These are phyloP conservation scores for Canariomyces notabilis DNA, from an alignment of 2,329 filamentous ascomycete species.

Conservation along the genomic window DNA sequence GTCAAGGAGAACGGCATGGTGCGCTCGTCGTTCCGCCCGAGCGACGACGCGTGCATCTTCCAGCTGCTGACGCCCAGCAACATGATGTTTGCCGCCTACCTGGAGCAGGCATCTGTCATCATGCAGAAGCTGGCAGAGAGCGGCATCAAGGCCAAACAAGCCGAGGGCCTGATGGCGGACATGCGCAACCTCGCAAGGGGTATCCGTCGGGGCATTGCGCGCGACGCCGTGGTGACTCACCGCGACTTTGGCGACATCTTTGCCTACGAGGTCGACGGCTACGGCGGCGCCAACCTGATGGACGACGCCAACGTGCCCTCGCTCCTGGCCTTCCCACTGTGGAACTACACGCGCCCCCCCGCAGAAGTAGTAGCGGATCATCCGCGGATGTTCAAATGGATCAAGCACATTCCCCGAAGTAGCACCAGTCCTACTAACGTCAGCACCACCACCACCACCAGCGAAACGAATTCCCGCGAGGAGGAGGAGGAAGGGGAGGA, in stretches of 20 bases:
- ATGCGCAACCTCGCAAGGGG: conserved; percentile 56
- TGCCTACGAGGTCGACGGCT: conserved; percentile 73
- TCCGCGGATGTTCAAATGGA: conserved; percentile 26
- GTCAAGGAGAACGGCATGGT: conserved; percentile 71
- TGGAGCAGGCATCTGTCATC: conserved; percentile 48
- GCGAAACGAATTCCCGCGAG: no score
- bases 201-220: conserved; percentile 42
- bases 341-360: conserved; percentile 43
- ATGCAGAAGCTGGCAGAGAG: conserved; percentile 36
- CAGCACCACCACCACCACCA: not conserved
- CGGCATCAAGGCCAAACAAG: conserved; percentile 30
- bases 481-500: not conserved
- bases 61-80: conserved; percentile 77
- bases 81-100: conserved; percentile 63
- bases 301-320: conserved; percentile 69
- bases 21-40: conserved; percentile 75
- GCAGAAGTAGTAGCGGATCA: not conserved
- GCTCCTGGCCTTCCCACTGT: conserved; percentile 59
- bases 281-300: conserved; percentile 61
- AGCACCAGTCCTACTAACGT: not conserved
- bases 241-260: conserved; percentile 64
- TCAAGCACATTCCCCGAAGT: conserved; percentile 4
- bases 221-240: conserved; percentile 60
- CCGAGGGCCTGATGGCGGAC: conserved; percentile 40
- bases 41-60: conserved; percentile 76